Base-by-base conservation (phyloP, 2,329 filamentous ascomycete species). In the Alternaria alternata region DNA sequence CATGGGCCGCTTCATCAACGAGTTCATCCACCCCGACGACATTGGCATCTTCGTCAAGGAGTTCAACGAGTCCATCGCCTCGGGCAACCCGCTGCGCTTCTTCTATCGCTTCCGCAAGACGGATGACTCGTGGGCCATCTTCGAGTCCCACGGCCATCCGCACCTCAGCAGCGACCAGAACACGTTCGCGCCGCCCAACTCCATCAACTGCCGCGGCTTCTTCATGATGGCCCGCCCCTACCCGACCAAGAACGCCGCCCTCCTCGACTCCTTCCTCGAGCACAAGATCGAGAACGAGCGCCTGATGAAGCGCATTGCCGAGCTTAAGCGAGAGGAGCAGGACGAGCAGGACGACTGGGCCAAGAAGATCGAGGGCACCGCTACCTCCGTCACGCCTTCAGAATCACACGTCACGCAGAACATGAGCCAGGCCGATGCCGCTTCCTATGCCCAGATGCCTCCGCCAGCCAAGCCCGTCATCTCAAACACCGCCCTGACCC, bases 201-300 rank as follows among this genome's bases (percentile, higher is more conserved):
- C 66, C 32, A 67, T 78, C 59, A 90, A 91, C 68, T 97, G 93
- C 76, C 88, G 92, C 70, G 94, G 94, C 38, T 92, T 97, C 69
- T 97, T 97, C 76, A 91, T 98, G 84, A 94, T 96, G 89, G 89
- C 92, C 8, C 87, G 94, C 20, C 92, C 92, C 1, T 97, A 97
- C 76, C 93, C 93, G 5, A 96, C 91, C 30, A 94, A 91, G 80
- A 96, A 94, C 74, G 90, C 93, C 1, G 87, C 87, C 4, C 84
- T 97, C 11, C 84, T 97, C 20, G 94, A 98, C 79, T 96, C 93
- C 0, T 97, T 97, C 72, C 84, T 98, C 28, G 94, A 98, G 77
- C 94, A 97, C 81, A 97, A 97, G 79, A 94, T 97, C 55, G 94
- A 97, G 78, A 97, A 97, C 72, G 93, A 97, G 81, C 88, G 94